Evolutionary conservation across 2,329 filamentous ascomycete species (phyloP), one percentile per base, ranked within the genome.

Genomic region (Cladosporium sp.): DNA sequence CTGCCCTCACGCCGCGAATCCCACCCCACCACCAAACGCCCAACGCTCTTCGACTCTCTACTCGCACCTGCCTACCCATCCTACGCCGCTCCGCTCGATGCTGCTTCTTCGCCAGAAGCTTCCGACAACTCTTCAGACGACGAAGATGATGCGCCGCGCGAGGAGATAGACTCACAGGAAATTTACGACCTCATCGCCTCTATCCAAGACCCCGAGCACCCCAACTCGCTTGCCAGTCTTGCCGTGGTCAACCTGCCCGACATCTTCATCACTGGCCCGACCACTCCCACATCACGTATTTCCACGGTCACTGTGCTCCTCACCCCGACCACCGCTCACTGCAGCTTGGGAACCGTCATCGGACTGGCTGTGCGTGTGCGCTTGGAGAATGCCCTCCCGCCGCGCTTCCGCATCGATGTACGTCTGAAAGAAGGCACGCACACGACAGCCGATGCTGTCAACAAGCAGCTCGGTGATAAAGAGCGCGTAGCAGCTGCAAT

Each of bases 351-450:
- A 35, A 99, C 95, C 0, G 93, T 99, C 67, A 97, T 99, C 73
- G 95, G 95, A 0, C 85, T 99, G 18, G 95, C 93, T 16, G 92
- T 99, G 26, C 88, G 95, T 53, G 93, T 97, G 50, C 88, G 95
- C 28, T 85, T 99, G 28, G 93, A 98, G 80, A 91, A 96, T 77
- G 90, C 91, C 12, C 83, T 99, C 66, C 95, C 95, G 3, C 91
- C 95, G 37, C 91, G 94, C 73, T 99, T 95, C 78, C 88, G 95
- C 44, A 86, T 98, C 60, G 93, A 98, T 78, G 92, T 98, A 55
- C 87, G 89, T 72, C 96, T 97, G 78, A 97, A 98, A 79, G 91
- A 96, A 79, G 94, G 93, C 68, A 95, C 93, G n/a, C 95, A 98
- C 78, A 92, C 88, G 70, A 96, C 96, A 67, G 94, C 92, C 55